These are phyloP conservation scores for Eimeria necatrix DNA, from an alignment of 169 alveolate species.

Conservation along the genomic window DNA sequence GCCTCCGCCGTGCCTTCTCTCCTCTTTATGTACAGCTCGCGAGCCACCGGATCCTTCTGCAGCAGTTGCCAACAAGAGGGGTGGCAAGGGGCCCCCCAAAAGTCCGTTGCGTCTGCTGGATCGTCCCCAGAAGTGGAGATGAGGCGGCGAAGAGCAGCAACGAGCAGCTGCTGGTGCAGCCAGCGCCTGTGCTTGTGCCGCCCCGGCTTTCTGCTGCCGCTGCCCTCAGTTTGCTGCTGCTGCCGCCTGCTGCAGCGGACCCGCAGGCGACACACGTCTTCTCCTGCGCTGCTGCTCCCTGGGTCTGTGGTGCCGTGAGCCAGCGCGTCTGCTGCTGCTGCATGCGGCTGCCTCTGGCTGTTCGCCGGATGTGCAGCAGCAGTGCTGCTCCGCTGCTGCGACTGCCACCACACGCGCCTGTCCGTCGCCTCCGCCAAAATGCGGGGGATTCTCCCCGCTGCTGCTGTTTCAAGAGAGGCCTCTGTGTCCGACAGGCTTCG, in stretches of 20 bases:
- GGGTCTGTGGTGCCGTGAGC: slow-evolving; percentile 6
- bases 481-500: slow-evolving; percentile 56
- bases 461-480: slow-evolving; percentile 9
- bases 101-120: slow-evolving; percentile 33
- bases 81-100: slow-evolving; percentile 6
- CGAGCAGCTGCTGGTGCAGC: slow-evolving; percentile 76
- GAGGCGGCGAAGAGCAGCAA: slow-evolving; percentile 76
- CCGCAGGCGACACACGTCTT: slow-evolving; percentile 9
- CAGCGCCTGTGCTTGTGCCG: slow-evolving; percentile 74
- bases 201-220: slow-evolving; percentile 68
- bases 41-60: slow-evolving; percentile 60
- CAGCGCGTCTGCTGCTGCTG: not conserved
- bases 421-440: not conserved
- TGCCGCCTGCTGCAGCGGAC: slow-evolving; percentile 65
- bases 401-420: slow-evolving; percentile 66
- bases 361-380: no score
- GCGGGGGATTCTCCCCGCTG: slow-evolving; percentile 38
- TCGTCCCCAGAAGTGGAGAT: slow-evolving; percentile 57
- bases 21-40: slow-evolving; percentile 52
- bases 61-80: slow-evolving; percentile 75
- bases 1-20: slow-evolving; percentile 14
- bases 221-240: slow-evolving; percentile 66
- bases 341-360: not conserved
- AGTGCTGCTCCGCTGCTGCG: slow-evolving; percentile 3
- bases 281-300: slow-evolving; percentile 71